Evolutionary conservation across 2,329 filamentous ascomycete genomes (phyloP).

Genomic region (Colletotrichum sp.): DNA sequence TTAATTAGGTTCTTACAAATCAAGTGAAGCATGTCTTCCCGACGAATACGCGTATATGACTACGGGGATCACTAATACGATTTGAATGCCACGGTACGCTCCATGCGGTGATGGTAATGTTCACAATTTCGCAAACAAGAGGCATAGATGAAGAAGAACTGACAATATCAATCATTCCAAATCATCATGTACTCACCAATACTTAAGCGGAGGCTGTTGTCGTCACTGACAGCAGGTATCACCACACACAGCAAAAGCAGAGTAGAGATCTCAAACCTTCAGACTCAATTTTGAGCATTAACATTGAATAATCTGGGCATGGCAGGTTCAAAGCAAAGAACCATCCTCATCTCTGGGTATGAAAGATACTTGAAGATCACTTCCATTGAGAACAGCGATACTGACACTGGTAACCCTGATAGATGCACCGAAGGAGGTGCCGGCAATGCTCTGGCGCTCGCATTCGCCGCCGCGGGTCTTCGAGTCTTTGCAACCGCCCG

Average conservation of each 20-base stretch:
- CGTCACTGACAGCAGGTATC: neutral
- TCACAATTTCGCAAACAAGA: neutral
- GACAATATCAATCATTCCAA: neutral
- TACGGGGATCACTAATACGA: neutral
- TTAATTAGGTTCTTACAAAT: neutral
- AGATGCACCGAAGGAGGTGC: neutral
- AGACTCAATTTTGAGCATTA: neutral
- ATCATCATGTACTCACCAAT: neutral
- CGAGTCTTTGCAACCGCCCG: constrained; percentile 13
- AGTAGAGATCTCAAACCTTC: neutral
- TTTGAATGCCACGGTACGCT: neutral
- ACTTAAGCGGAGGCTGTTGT: neutral
- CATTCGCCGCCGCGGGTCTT: neutral
- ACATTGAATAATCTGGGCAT: neutral
- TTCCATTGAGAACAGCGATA: neutral
- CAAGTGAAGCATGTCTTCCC: neutral
- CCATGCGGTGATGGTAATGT: neutral
- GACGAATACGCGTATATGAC: neutral
- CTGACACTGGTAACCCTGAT: neutral
- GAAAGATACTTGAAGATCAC: no score
- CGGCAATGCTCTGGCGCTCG: constrained; percentile 7
- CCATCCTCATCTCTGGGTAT: neutral
- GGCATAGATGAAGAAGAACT: neutral
- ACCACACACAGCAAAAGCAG: neutral
- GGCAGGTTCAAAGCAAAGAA: neutral